Evolutionary conservation across 2,329 filamentous ascomycete genomes (phyloP), one percentile per base, ranked within the genome.

Genomic region (Monilinia fructigena): DNA sequence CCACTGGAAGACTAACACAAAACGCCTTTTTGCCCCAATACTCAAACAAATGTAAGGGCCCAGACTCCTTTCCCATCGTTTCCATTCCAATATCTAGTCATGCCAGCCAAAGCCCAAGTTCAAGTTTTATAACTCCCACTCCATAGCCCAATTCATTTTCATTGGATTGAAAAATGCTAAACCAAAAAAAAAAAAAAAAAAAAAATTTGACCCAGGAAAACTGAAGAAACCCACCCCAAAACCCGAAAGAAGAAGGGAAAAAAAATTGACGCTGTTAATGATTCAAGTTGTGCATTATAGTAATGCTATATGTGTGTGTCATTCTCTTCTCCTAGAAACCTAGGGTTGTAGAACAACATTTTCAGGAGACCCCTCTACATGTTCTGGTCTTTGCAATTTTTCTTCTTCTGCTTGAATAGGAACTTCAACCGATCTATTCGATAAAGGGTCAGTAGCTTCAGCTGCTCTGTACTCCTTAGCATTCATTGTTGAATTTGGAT

Each of bases 41-140:
- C 42, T 6, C 14, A 45, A 45, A 45, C 14, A 18, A 14, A 20
- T 16, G 16, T 6, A 45, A 45, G 16, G 12, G 14, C 42, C 18
- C 18, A 47, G 20, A n/a, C 45, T 47, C 45, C 45, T 5, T 47
- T 47, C 45, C 45, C 18, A n/a, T 47, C 18, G 38, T 40, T 40
- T 40, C 38, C 38, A 12, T 40, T 40, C 38, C 38, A 11, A 40
- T 40, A 8, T 40, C 38, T 12, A 40, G 38, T 11, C 38, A 40
- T 40, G 10, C 45, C 18, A n/a, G 16, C 45, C 45, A 4, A 59
- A 31, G 26, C 11, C 26, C 40, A n/a, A 45, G 42, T 20, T 12
- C n/a, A 56, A 60, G 8, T n/a, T 59, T 59, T 35, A 38, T 23
- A 60, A 60, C 56, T n/a, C 56, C 56, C 20, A 16, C 28, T 35